A percentile compares a stretch with the other conserved stretches of the same genome.
These are phyloP conservation scores for Coccomyxa sp. DNA, from an alignment of 139 green algal genomes.

Conservation along the genomic window DNA sequence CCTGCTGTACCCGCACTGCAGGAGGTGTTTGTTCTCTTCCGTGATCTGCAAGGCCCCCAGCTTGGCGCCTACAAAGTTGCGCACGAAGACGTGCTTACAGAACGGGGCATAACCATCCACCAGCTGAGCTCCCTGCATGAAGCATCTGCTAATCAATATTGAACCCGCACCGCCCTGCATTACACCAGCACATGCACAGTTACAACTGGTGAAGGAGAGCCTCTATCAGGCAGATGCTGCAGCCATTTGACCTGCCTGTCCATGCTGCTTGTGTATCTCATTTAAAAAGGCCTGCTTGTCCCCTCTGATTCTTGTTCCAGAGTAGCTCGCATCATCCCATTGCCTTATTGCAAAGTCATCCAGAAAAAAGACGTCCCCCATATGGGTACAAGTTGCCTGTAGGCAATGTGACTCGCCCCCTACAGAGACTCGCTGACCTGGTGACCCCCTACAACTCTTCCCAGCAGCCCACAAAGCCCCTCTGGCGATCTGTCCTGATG, in stretches of 20 bases:
- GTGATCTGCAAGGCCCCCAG: conserved; percentile 69
- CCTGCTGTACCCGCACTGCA: conserved; percentile 69
- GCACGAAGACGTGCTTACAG: conserved; percentile 95
- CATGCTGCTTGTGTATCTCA: conserved; percentile 42
- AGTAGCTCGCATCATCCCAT: conserved; percentile 67
- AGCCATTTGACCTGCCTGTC: not conserved
- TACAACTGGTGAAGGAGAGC: not conserved
- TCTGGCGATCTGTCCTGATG: too few species aligned
- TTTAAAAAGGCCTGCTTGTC: conserved; percentile 69
- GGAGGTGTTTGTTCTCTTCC: conserved; percentile 61
- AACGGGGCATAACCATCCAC: conserved; percentile 91
- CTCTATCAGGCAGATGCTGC: not conserved
- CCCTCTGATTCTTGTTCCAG: conserved; percentile 17
- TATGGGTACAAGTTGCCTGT: too few species aligned
- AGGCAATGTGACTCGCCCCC: too few species aligned
- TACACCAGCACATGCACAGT: not conserved
- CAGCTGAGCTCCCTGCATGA: conserved; percentile 38
- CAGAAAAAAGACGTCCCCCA: conserved; percentile 71
- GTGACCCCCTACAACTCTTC: too few species aligned
- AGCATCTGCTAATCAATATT: not conserved
- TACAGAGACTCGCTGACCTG: too few species aligned
- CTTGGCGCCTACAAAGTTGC: conserved; percentile 73
- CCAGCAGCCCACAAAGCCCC: too few species aligned
- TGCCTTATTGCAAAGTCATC: conserved; percentile 80
- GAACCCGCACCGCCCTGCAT: not conserved